A percentile compares a stretch with the other conserved stretches of the same genome.
These are phyloP conservation scores for Anthracocystis setariae DNA, from an alignment of 1,284 basidiomycete species.

Conservation along the genomic window DNA sequence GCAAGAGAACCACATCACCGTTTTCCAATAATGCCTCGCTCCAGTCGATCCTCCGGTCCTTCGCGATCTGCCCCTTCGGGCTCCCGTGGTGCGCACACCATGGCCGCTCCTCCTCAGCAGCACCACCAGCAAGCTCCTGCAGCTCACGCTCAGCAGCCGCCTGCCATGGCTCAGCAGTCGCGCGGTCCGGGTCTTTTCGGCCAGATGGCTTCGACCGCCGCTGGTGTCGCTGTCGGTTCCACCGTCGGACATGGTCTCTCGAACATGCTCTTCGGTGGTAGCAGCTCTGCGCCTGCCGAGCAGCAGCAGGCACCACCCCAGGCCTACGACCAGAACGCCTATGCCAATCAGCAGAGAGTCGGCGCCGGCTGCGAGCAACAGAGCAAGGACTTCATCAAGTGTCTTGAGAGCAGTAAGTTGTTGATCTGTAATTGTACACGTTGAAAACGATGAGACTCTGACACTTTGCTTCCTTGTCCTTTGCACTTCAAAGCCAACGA, in stretches of 20 bases:
- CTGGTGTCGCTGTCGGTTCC: constrained; percentile 84
- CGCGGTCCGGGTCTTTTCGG: constrained; percentile 61
- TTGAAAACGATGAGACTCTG: not conserved
- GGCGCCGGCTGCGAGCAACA: constrained; percentile 71
- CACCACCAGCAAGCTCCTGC: constrained; percentile 34
- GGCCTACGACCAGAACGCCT: constrained; percentile 38
- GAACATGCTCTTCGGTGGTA: constrained; percentile 82
- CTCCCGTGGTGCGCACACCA: constrained; percentile 64
- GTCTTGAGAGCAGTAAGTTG: constrained; percentile 59
- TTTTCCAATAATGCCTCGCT: constrained; percentile 62
- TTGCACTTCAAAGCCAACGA: constrained; percentile 68
- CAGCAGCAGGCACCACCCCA: constrained; percentile 50
- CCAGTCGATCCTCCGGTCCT: constrained; percentile 52
- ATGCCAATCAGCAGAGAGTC: constrained; percentile 35
- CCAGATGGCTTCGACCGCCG: constrained; percentile 85
- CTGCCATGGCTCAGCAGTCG: constrained; percentile 41
- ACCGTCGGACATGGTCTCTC: constrained; percentile 84
- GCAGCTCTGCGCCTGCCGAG: constrained; percentile 65
- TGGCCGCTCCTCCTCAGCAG: constrained; percentile 53
- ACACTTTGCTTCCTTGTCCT: not conserved
- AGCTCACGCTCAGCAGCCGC: constrained; percentile 36
- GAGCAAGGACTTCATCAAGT: constrained; percentile 70
- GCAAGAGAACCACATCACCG: not conserved
- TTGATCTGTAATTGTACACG: not conserved
- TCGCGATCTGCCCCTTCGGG: constrained; percentile 60